Conservation (phyloP, 345 rosid genomes). For the Acer saccharum region DNA sequence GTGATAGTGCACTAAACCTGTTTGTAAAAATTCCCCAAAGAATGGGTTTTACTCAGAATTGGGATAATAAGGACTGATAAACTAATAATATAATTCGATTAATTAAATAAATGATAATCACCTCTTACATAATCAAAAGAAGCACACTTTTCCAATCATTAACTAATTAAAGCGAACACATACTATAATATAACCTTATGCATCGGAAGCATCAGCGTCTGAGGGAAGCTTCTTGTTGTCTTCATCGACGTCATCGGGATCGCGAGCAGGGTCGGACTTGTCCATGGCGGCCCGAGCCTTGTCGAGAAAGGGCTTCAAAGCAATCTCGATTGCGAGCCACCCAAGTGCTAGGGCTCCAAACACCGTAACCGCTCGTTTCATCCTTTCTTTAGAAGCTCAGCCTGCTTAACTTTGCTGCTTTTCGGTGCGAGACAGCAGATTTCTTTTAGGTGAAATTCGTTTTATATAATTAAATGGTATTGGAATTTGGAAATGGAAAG, state of each 20-base stretch:
- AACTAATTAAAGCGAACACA: neutral
- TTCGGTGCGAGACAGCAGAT: neutral
- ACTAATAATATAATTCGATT: neutral
- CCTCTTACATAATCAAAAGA: neutral
- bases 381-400: neutral
- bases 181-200: neutral
- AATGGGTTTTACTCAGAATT: neutral
- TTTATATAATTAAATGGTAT: neutral
- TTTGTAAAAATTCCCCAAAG: too few species aligned
- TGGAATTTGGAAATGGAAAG: neutral
- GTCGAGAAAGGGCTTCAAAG: constrained; percentile 74
- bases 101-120: too few species aligned
- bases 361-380: constrained; percentile 63
- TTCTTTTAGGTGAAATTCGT: constrained; percentile 16
- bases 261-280: constrained; percentile 60
- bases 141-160: neutral
- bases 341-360: constrained; percentile 74
- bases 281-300: constrained; percentile 65
- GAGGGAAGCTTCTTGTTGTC: neutral
- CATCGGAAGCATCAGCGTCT: constrained; percentile 1
- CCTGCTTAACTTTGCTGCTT: constrained; percentile 4
- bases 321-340: constrained; percentile 83
- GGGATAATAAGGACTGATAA: neutral
- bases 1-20: too few species aligned
- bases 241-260: constrained; percentile 50